A percentile compares a stretch with the other conserved stretches of the same genome.
Evolutionary conservation across 1,284 basidiomycete genomes (phyloP).

Genomic region (Moesziomyces antarcticus): DNA sequence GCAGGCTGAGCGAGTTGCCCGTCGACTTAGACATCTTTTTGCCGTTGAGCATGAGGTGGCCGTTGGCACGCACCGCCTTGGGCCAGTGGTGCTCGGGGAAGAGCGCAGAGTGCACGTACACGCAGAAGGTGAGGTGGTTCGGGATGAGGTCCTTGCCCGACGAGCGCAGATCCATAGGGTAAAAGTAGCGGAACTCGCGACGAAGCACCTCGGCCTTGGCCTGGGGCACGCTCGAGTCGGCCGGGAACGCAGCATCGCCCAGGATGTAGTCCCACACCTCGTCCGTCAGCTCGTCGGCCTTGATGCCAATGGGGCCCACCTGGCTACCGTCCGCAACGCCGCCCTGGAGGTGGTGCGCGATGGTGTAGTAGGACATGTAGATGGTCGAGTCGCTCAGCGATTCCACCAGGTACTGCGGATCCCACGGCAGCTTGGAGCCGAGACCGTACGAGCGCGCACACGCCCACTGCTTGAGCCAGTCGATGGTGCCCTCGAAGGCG

Average conservation of each 20-base stretch:
- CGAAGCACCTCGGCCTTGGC: slow-evolving; percentile 86
- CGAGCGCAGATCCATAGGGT: slow-evolving; percentile 96
- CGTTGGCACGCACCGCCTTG: slow-evolving; percentile 89
- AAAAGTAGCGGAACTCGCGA: slow-evolving; percentile 96
- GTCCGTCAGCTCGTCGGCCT: slow-evolving; percentile 92
- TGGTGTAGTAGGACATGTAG: slow-evolving; percentile 99
- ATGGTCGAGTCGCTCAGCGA: slow-evolving; percentile 97
- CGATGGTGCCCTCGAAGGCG: slow-evolving; percentile 88
- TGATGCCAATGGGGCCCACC: slow-evolving; percentile 85
- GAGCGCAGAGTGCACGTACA: slow-evolving; percentile 93
- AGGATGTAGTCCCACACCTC: slow-evolving; percentile 97
- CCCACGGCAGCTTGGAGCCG: slow-evolving; percentile 96
- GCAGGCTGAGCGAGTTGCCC: slow-evolving; percentile 71
- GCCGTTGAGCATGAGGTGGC: slow-evolving; percentile 96
- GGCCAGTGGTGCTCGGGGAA: slow-evolving; percentile 97
- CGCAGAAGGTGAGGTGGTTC: slow-evolving; percentile 93
- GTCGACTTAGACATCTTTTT: slow-evolving; percentile 99
- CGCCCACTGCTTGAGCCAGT: slow-evolving; percentile 98
- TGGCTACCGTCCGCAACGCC: slow-evolving; percentile 78
- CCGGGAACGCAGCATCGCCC: slow-evolving; percentile 80
- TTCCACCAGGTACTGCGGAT: slow-evolving; percentile 94
- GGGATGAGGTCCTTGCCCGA: slow-evolving; percentile 99
- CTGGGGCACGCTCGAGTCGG: slow-evolving; percentile 74
- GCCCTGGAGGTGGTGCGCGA: slow-evolving; percentile 75
- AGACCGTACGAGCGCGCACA: slow-evolving; percentile 97